A percentile compares a stretch with the other conserved stretches of the same genome.
phyloP scores from a whole-genome alignment of 306 rosid genomes.

The Astragalus membranaceus region DNA sequence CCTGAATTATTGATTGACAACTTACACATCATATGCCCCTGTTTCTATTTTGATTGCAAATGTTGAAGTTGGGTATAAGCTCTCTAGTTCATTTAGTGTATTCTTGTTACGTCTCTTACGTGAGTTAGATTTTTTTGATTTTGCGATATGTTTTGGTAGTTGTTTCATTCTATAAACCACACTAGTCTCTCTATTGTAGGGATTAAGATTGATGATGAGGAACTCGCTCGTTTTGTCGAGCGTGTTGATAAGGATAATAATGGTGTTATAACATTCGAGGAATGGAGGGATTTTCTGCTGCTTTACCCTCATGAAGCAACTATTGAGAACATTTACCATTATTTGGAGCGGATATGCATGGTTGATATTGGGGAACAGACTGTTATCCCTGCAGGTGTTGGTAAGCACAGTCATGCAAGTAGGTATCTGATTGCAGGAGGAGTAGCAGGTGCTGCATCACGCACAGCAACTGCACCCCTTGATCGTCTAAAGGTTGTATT shows the following conservation, averaged over 20 bases:
- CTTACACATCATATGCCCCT: neutral
- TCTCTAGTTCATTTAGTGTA: neutral
- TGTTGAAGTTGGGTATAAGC: neutral
- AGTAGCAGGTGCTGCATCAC: constrained; percentile 90
- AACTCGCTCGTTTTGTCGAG: constrained; percentile 92
- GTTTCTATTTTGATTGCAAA: constrained; percentile 7
- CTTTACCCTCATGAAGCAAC: constrained; percentile 96
- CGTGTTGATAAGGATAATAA: constrained; percentile 92
- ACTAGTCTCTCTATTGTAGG: constrained; percentile 61
- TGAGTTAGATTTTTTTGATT: constrained; percentile 8
- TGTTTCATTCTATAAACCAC: constrained; percentile 53
- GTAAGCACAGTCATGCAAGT: constrained; percentile 75
- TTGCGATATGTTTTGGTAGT: neutral
- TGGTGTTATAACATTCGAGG: constrained; percentile 92
- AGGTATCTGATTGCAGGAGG: constrained; percentile 93
- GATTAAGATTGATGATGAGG: constrained; percentile 89
- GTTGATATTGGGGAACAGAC: constrained; percentile 94
- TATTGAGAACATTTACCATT: constrained; percentile 91
- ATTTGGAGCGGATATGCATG: constrained; percentile 87
- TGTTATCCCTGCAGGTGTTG: constrained; percentile 81
- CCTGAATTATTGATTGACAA: neutral
- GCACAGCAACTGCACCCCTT: constrained; percentile 93
- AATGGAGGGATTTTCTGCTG: constrained; percentile 95
- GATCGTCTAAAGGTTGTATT: constrained; percentile 82
- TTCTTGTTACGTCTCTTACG: neutral